Percentiles rank a stretch among this genome's conserved stretches.
Evolutionary conservation across 805 yeast genomes (phyloP).

Genomic region (Phaffomyces antillensis): DNA sequence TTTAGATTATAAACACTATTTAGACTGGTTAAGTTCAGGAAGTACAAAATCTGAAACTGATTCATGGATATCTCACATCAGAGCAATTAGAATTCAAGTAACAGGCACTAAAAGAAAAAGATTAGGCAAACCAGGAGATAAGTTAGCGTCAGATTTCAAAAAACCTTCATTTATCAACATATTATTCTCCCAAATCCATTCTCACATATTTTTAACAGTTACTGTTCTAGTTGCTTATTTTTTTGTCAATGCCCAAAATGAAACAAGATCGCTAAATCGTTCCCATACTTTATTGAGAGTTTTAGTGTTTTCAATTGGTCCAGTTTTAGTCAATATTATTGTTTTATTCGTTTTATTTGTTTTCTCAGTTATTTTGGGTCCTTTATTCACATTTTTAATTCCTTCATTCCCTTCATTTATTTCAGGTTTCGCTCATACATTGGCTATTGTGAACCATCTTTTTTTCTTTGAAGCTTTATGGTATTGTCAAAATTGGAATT

Average conservation of each 20-base stretch:
- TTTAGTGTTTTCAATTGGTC: conserved; percentile 37
- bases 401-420: conserved; percentile 40
- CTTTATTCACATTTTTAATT: conserved; percentile 33
- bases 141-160: conserved; percentile 36
- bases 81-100: conserved; percentile 43
- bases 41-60: conserved; percentile 30
- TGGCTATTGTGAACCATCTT: conserved; percentile 42
- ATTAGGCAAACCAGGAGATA: conserved; percentile 31
- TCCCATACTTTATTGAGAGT: conserved; percentile 39
- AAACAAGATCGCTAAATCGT: conserved; percentile 27
- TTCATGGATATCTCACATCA: conserved; percentile 43
- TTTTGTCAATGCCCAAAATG: conserved; percentile 49
- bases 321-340: conserved; percentile 37
- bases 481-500: conserved; percentile 50
- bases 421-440: conserved; percentile 41
- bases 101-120: conserved; percentile 49
- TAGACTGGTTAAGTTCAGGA: conserved; percentile 40
- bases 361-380: conserved; percentile 41
- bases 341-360: conserved; percentile 33
- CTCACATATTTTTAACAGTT: conserved; percentile 29
- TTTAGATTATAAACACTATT: conserved; percentile 45
- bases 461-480: conserved; percentile 46
- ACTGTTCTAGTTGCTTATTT: conserved; percentile 40
- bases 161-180: conserved; percentile 42
- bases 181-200: conserved; percentile 33